Conservation (phyloP, 148 eudicot species). For the Amaranthus cruentus region DNA sequence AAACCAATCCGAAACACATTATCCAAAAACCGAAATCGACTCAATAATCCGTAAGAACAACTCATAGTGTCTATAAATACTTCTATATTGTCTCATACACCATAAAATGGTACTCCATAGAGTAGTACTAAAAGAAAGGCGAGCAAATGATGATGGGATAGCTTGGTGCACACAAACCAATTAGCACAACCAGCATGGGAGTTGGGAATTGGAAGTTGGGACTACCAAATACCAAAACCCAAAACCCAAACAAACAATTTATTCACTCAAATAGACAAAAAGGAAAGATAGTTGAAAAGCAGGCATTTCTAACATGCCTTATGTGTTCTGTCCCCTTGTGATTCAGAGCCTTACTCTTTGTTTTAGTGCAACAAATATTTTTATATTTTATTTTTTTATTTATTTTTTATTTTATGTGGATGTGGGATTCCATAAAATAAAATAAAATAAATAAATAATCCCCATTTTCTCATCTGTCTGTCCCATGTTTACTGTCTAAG, state of each 20-base stretch:
- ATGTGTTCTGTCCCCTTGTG: slow-evolving; percentile 23
- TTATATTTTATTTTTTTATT: background rate
- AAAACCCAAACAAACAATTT: background rate
- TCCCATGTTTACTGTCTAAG: slow-evolving; percentile 1
- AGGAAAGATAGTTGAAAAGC: background rate
- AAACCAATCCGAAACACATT: too few species aligned
- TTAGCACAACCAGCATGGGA: background rate
- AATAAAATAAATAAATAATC: too few species aligned
- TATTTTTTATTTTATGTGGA: background rate
- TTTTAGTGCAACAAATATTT: background rate
- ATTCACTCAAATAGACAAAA: background rate
- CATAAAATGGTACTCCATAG: too few species aligned
- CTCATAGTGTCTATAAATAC: too few species aligned
- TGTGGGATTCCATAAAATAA: background rate
- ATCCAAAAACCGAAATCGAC: too few species aligned
- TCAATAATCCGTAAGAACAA: too few species aligned
- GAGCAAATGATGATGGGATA: background rate
- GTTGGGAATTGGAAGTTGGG: background rate
- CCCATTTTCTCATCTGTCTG: background rate
- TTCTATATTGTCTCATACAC: too few species aligned
- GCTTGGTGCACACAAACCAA: background rate
- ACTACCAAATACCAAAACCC: too few species aligned
- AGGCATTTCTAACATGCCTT: slow-evolving; percentile 3
- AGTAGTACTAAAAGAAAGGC: too few species aligned
- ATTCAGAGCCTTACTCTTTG: slow-evolving; percentile 27